phyloP scores from a whole-genome alignment of 306 rosid species.

The Inga oerstediana region DNA sequence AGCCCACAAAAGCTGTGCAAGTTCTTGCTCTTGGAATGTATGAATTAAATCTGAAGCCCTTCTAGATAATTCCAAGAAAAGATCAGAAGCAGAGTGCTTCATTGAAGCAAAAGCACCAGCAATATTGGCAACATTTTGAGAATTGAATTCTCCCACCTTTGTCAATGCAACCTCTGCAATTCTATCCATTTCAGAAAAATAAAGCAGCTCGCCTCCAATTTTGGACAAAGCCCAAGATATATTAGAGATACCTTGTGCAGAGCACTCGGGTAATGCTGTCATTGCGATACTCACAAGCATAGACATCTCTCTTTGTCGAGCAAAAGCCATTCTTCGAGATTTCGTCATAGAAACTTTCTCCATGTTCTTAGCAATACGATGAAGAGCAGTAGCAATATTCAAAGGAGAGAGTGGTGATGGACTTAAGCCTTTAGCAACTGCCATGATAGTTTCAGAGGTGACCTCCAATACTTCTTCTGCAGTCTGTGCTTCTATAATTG shows the following conservation, averaged over 20 bases:
- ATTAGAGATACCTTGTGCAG: slow-evolving; percentile 89
- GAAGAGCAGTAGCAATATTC: slow-evolving; percentile 76
- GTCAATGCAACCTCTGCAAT: slow-evolving; percentile 83
- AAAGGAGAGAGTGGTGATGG: slow-evolving; percentile 93
- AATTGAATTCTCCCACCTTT: slow-evolving; percentile 76
- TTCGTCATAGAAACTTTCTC: slow-evolving; percentile 72
- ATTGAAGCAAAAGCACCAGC: slow-evolving; percentile 95
- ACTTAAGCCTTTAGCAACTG: slow-evolving; percentile 84
- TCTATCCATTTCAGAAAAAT: slow-evolving; percentile 92
- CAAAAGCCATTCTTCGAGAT: slow-evolving; percentile 77
- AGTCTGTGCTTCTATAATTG: slow-evolving; percentile 70
- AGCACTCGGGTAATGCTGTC: slow-evolving; percentile 83
- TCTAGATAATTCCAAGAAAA: slow-evolving; percentile 63
- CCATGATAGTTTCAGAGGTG: slow-evolving; percentile 60
- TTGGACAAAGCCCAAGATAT: slow-evolving; percentile 92
- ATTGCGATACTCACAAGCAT: slow-evolving; percentile 88
- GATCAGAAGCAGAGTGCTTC: slow-evolving; percentile 88
- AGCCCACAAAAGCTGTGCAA: slow-evolving; percentile 95
- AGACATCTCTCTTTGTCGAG: slow-evolving; percentile 91
- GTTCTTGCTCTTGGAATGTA: slow-evolving; percentile 88
- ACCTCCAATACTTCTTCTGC: slow-evolving; percentile 83
- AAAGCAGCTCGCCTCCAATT: slow-evolving; percentile 89
- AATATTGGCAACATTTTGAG: slow-evolving; percentile 88
- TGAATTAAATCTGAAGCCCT: slow-evolving; percentile 71
- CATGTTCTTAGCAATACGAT: slow-evolving; percentile 94